phyloP scores from a whole-genome alignment of 306 rosid genomes.

The Glycine tomentella region DNA sequence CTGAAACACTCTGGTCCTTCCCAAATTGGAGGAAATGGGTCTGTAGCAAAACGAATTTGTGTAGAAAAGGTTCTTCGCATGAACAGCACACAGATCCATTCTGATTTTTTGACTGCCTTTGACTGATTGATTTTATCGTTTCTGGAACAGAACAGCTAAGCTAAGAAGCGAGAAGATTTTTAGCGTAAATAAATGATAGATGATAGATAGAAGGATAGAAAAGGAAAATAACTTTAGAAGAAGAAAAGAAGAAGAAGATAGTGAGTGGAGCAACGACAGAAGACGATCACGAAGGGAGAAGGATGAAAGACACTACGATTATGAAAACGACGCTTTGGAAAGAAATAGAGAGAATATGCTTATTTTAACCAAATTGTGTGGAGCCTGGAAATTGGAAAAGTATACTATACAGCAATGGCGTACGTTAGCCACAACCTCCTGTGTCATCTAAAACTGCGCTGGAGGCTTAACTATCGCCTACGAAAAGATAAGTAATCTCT shows the following conservation, averaged over 20 bases:
- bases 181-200: no score
- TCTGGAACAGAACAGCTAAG: not conserved
- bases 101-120: not conserved
- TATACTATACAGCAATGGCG: not conserved
- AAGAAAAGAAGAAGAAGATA: no score
- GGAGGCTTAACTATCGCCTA: no score
- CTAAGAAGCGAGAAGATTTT: no score
- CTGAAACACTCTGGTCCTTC: constrained; percentile 58
- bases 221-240: not conserved
- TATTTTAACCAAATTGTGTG: constrained; percentile 33
- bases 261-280: no score
- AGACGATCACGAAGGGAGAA: not conserved
- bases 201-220: not conserved
- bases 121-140: not conserved
- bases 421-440: not conserved
- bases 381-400: not conserved
- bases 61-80: constrained; percentile 59
- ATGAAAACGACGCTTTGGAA: constrained; percentile 36
- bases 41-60: constrained; percentile 56
- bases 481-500: no score
- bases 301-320: constrained; percentile 37
- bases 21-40: constrained; percentile 56
- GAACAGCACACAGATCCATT: constrained; percentile 83
- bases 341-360: constrained; percentile 42
- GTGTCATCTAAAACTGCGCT: constrained; percentile 7